Base-by-base conservation (phyloP, 805 yeast genomes). In the Candida pseudoglaebosa region DNA sequence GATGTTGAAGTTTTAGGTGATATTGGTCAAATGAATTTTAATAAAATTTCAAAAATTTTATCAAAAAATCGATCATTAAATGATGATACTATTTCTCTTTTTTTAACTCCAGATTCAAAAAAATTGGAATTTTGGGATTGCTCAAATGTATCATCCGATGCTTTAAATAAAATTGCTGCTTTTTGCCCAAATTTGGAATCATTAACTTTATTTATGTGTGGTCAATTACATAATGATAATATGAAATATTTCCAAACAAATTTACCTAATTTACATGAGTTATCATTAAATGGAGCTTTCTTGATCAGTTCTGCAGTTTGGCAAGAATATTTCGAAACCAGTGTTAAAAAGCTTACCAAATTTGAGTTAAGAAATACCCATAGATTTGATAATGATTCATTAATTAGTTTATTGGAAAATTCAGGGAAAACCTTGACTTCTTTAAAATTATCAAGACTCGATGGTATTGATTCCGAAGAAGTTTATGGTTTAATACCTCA, bases 111-210 rank as follows among this genome's bases (percentile, higher is more conserved):
- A 0, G 69, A 73, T 12, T 56, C 79, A 35, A 73, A 61, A 39
- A 57, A 62, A 3, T 61, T 93, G 20, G 84, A 84, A 45, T 79
- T 93, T 45, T 87, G 95, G 89, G 99, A 93, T 61, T 93, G 99
- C 57, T 88, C 96, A 0, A 80, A 78, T 35, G 70, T 93, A 13
- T 76, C 78, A 17, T 71, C 73, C 29, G 82, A 76, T 43, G 75
- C 93, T 0, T 72, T 82, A 44, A 74, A 76, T 49, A 71, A 78
- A 46, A 77, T 93, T 28, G 89, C 90, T 0, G 70, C 95, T 0
- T 83, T 65, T 55, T 86, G 96, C 48, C 96, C 96, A 0, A 70
- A 81, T 19, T 44, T 93, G 3, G 80, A 75, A 46, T 58, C 69
- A 1, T 57, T 93, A 32, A 82, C 82, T 0, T 64, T 93, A 32